Base-by-base conservation (phyloP, 202 grass and related monocot genomes). In the Panicum hallii region DNA sequence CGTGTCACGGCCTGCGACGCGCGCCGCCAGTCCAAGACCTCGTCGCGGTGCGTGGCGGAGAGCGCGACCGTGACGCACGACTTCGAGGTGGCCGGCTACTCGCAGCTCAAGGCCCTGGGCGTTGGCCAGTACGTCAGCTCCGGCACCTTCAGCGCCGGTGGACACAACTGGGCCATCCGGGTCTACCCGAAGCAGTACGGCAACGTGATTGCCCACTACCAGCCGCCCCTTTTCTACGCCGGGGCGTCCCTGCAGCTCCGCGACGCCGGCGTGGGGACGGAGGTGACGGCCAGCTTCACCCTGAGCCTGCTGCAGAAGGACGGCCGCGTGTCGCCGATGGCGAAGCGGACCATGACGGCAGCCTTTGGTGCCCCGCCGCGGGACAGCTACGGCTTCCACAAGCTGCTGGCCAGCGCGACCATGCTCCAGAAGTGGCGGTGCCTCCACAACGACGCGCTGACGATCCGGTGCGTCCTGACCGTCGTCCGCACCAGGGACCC, bases 251-350 rank as follows among this genome's bases (percentile, higher is more conserved):
- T 69, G 32, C 63, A 44, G 5, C 30, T 66, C 63, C 40, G 63
- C 63, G 32, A 66, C 32, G 32, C 63, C 63, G 63, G 7, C 63
- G 32, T 15, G 6, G 32, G 2, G 32, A 40, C 36, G 12, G 34
- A 56, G 20, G 67, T 71, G 38, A 60, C 5, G 41, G 42, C 67
- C 67, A 60, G 19, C 52, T 82, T 82, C 67, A 36, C 52, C 67
- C 28, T 82, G 1, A 82, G 52, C 67, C 1, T 82, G 15, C 53
- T 82, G 9, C n/a, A 46, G 8, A 70, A n/a, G 56, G 22, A 9
- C 0, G 6, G 65, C 65, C 19, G 17, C 66, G 40, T 45, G 66
- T 44, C 66, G 66, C 66, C 40, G 40, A 11, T 69, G 66, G 38
- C 19, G 19, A 44, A 8, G 40, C 66, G 17, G 66, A 20, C 66